phyloP scores from a whole-genome alignment of 768 basidiomycete genomes.

The Polyporus arcularius region DNA sequence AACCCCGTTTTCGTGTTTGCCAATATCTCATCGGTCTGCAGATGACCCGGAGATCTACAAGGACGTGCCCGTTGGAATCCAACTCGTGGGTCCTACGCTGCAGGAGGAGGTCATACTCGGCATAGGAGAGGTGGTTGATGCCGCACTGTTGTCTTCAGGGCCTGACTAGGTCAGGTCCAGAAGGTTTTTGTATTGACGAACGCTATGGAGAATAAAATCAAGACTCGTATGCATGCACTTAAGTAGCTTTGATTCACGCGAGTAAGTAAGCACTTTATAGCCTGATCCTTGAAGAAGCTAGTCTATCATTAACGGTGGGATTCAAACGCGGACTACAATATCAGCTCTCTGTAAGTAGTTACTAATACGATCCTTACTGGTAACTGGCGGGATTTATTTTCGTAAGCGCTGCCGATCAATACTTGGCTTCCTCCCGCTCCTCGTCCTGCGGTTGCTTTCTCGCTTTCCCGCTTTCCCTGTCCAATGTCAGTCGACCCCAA shows the following conservation, averaged over 20 bases:
- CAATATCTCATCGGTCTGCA: slow-evolving; percentile 11
- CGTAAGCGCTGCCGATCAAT: neutral
- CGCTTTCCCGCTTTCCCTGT: too few relatives aligned
- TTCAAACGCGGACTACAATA: too few relatives aligned
- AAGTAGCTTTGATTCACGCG: too few relatives aligned
- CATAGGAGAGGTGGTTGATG: slow-evolving; percentile 32
- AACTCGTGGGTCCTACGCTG: slow-evolving; percentile 35
- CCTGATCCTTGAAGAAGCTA: too few relatives aligned
- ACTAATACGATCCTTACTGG: too few relatives aligned
- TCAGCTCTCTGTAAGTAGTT: too few relatives aligned
- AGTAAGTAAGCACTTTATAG: too few relatives aligned
- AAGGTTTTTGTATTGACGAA: too few relatives aligned
- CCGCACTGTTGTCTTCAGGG: slow-evolving; percentile 16
- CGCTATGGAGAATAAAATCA: too few relatives aligned
- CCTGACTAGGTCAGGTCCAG: neutral
- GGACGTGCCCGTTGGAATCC: slow-evolving; percentile 36
- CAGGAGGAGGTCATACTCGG: slow-evolving; percentile 41
- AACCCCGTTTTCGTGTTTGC: neutral
- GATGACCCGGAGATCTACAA: slow-evolving; percentile 43
- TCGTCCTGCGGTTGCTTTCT: too few relatives aligned
- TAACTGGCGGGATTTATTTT: neutral
- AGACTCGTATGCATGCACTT: too few relatives aligned
- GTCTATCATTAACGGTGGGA: too few relatives aligned
- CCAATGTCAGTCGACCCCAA: neutral
- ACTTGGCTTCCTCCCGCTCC: neutral